Conservation (phyloP, 768 basidiomycete genomes). For the Pluteus cervinus region DNA sequence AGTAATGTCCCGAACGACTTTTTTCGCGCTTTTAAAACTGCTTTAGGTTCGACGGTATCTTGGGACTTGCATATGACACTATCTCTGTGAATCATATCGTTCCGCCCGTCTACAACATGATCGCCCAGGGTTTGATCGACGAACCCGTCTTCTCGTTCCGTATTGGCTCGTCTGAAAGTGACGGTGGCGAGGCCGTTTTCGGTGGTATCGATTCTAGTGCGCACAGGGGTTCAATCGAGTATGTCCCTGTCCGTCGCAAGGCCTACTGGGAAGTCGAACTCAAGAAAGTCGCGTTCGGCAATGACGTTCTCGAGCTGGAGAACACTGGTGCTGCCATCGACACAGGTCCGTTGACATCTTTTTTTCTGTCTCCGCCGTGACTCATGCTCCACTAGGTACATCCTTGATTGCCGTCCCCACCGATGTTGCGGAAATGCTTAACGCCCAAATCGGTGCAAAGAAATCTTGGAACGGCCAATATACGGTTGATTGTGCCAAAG, state of each 20-base stretch:
- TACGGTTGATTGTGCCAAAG: constrained; percentile 80
- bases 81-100: constrained; percentile 91
- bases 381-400: constrained; percentile 51
- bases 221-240: constrained; percentile 75
- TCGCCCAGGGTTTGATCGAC: constrained; percentile 76
- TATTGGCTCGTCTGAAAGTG: constrained; percentile 76
- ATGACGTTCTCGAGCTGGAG: constrained; percentile 84
- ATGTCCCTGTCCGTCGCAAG: constrained; percentile 89
- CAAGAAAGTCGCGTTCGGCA: constrained; percentile 77
- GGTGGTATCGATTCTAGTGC: constrained; percentile 80
- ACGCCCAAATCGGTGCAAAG: constrained; percentile 89
- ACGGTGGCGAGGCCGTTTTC: constrained; percentile 88
- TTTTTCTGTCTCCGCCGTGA: constrained; percentile 1
- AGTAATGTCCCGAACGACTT: constrained; percentile 19
- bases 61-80: constrained; percentile 92
- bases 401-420: constrained; percentile 90
- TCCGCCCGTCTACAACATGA: constrained; percentile 94
- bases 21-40: neutral
- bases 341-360: constrained; percentile 45
- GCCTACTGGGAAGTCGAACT: constrained; percentile 99
- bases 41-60: constrained; percentile 86
- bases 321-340: constrained; percentile 93
- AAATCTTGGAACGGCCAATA: constrained; percentile 97
- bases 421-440: constrained; percentile 97
- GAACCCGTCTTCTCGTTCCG: constrained; percentile 93